Percentiles rank a stretch among this genome's conserved stretches.
Conservation (phyloP, 1,284 basidiomycete species). For the Cryptococcus jaspeensis region DNA sequence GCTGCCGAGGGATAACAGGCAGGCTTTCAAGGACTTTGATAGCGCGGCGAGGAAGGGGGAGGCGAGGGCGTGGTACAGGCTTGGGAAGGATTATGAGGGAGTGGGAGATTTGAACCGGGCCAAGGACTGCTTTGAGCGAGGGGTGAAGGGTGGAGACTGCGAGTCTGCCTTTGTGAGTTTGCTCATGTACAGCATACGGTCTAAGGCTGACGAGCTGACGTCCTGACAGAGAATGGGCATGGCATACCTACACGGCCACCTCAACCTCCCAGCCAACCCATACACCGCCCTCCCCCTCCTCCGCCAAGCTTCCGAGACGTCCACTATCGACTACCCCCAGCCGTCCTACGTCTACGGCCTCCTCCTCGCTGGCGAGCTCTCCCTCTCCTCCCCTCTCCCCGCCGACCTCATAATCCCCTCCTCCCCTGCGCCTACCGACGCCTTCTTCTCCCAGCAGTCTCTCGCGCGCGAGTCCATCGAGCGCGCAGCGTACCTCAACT, state of each 20-base stretch:
- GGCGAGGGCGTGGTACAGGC: slow-evolving; percentile 76
- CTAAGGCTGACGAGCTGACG: slow-evolving; percentile 14
- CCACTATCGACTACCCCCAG: slow-evolving; percentile 74
- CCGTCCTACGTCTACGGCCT: slow-evolving; percentile 78
- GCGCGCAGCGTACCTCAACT: slow-evolving; percentile 79
- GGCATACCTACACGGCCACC: slow-evolving; percentile 84
- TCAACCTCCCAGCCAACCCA: slow-evolving; percentile 62
- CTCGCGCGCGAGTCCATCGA: slow-evolving; percentile 67
- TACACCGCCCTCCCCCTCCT: slow-evolving; percentile 68
- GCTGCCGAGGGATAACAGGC: slow-evolving; percentile 65
- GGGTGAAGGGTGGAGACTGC: slow-evolving; percentile 67
- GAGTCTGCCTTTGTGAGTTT: slow-evolving; percentile 74
- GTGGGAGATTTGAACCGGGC: slow-evolving; percentile 72
- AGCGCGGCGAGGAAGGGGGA: slow-evolving; percentile 70
- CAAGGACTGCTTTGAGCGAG: slow-evolving; percentile 77
- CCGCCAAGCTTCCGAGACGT: slow-evolving; percentile 70
- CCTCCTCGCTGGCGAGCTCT: slow-evolving; percentile 75
- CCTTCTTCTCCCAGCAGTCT: slow-evolving; percentile 40
- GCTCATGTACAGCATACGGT: slow-evolving; percentile 1
- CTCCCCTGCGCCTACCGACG: slow-evolving; percentile 45
- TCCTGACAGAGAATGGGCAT: slow-evolving; percentile 74
- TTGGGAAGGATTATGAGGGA: slow-evolving; percentile 87
- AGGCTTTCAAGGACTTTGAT: slow-evolving; percentile 87
- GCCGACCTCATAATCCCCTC: slow-evolving; percentile 58
- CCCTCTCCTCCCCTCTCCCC: slow-evolving; percentile 55